Conservation (phyloP, 805 yeast genomes). For the Lipomyces japonicus region DNA sequence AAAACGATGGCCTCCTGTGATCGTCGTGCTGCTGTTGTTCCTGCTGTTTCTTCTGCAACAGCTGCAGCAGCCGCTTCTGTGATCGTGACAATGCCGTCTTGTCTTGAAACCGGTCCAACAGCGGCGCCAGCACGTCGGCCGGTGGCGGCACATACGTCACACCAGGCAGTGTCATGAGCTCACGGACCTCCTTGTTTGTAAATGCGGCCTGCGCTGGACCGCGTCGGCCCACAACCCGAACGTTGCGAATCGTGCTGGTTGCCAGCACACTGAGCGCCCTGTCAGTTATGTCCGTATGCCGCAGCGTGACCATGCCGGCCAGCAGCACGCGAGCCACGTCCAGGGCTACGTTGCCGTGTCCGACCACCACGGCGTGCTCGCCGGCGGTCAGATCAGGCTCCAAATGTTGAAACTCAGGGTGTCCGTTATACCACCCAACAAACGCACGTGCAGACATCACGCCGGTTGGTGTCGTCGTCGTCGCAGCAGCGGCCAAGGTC, state of each 20-base stretch:
- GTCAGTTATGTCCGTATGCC: slow-evolving; percentile 66
- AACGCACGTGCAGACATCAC: slow-evolving; percentile 78
- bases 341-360: slow-evolving; percentile 94
- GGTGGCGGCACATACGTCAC: slow-evolving; percentile 48
- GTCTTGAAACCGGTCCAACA: slow-evolving; percentile 37
- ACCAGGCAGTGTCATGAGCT: slow-evolving; percentile 62
- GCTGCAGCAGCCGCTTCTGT: slow-evolving; percentile 60
- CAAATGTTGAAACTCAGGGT: slow-evolving; percentile 54
- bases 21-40: slow-evolving; percentile 37
- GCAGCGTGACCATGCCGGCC: slow-evolving; percentile 56
- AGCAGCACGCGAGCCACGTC: slow-evolving; percentile 81
- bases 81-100: slow-evolving; percentile 46
- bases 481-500: slow-evolving; percentile 45
- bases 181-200: slow-evolving; percentile 88
- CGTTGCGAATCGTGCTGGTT: slow-evolving; percentile 54
- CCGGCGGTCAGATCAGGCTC: slow-evolving; percentile 60
- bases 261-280: slow-evolving; percentile 55
- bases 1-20: slow-evolving; percentile 51
- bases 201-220: slow-evolving; percentile 72
- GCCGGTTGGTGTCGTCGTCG: slow-evolving; percentile 57
- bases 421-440: slow-evolving; percentile 96
- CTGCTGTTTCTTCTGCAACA: slow-evolving; percentile 48
- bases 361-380: slow-evolving; percentile 72
- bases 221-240: slow-evolving; percentile 77
- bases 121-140: slow-evolving; percentile 36